Evolutionary conservation across 805 yeast species (phyloP).

Genomic region (Yarrowia phangngaensis): DNA sequence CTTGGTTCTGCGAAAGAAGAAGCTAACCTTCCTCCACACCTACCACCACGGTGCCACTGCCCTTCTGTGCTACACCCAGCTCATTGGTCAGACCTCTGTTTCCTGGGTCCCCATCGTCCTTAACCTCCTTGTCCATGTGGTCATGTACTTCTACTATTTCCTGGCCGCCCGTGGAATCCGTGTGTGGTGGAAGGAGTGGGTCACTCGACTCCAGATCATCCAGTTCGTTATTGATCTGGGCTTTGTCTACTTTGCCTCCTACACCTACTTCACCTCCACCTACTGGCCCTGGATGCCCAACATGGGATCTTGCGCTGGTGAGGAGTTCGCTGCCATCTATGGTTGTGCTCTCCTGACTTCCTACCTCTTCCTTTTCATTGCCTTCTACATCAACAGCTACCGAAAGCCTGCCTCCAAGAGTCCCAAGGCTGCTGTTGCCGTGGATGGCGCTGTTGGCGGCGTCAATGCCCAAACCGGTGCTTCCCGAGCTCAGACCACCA

Average conservation of each 20-base stretch:
- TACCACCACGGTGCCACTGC: conserved; percentile 99
- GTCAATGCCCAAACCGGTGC: conserved; percentile 27
- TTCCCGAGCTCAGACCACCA: conserved; percentile 28
- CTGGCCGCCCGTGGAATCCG: conserved; percentile 86
- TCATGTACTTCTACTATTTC: conserved; percentile 98
- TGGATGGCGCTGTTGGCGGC: conserved; percentile 23
- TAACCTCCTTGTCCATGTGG: conserved; percentile 88
- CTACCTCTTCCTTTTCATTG: conserved; percentile 83
- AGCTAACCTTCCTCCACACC: conserved; percentile 86
- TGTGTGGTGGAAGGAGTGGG: conserved; percentile 99
- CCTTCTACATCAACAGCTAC: conserved; percentile 87
- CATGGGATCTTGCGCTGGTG: conserved; percentile 83
- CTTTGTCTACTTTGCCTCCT: conserved; percentile 91
- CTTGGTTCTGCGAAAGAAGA: conserved; percentile 86
- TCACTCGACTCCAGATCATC: conserved; percentile 89
- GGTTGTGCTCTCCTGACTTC: conserved; percentile 87
- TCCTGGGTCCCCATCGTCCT: conserved; percentile 92
- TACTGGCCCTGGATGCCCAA: conserved; percentile 69
- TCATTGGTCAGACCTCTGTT: conserved; percentile 83
- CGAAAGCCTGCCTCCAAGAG: conserved; percentile 37
- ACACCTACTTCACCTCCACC: conserved; percentile 75
- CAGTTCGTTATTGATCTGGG: conserved; percentile 87
- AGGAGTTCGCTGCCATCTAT: conserved; percentile 85
- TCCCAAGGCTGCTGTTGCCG: conserved; percentile 23
- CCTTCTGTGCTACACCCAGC: conserved; percentile 85